Base-by-base conservation (phyloP, 768 basidiomycete genomes). In the Neoboletus magnificus region DNA sequence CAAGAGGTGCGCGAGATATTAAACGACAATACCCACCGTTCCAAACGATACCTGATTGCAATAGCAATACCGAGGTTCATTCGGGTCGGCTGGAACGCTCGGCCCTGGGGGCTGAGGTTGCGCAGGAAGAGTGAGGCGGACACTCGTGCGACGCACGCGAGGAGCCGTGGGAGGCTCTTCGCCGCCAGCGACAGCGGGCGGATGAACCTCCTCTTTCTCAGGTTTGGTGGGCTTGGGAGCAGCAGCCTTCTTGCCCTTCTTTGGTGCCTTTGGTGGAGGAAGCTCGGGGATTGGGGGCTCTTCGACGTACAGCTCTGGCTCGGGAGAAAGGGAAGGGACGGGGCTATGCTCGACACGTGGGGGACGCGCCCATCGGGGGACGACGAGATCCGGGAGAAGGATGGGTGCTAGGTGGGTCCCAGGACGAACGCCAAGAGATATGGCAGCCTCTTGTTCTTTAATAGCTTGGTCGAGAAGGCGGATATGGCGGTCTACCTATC, bases 11-110 rank as follows among this genome's bases (percentile, higher is more conserved):
- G 18, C 13, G 15, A 22, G 43, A 5, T 25, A 51, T 32, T 8
- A 25, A 50, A 22, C 47, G 5, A 56, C 41, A 36, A 54, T 15
- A 73, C 84, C 57, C 63, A 89, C 89, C 71, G 87, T 85, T 63
- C 93, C 93, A 66, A 82, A 93, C 20, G 87, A 91, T 32, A 85
- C 82, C 58, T 85, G 79, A 61, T 88, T 78, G 71, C 93, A 96
- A 66, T 85, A 87, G 70, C 93, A 96, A 70, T 91, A 97, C 33
- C 81, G 73, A 48, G 65, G 73, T 67, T 91, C 85, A 56, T 76
- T 75, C 33, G 78, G 75, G 61, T 82, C 76, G 20, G 51, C 64
- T 13, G 59, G 65, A 23, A 63, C 62, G 41, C 33, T 54, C 33
- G 70, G 70, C 20, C 41, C 60, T 1, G 36, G 23, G 3, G 48